phyloP scores from a whole-genome alignment of 768 basidiomycete species.

The Kwoniella newhampshirensis region DNA sequence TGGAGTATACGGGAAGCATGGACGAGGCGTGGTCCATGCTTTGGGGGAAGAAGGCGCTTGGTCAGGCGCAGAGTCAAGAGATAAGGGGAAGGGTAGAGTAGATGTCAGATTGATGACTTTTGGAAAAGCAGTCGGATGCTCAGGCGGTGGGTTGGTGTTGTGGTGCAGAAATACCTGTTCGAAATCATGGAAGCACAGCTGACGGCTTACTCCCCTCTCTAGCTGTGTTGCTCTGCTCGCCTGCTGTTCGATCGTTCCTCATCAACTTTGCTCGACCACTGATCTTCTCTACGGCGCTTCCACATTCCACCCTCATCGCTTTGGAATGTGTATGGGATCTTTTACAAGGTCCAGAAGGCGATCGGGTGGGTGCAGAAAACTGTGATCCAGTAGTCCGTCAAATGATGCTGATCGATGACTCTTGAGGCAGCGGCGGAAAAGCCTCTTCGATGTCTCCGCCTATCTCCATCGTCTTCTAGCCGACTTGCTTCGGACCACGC shows the following conservation, averaged over 20 bases:
- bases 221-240: constrained; percentile 76
- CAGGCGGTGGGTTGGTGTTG: constrained; percentile 67
- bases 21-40: constrained; percentile 69
- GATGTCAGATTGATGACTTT: constrained; percentile 83
- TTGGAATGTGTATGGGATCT: constrained; percentile 77
- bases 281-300: constrained; percentile 86
- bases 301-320: constrained; percentile 72
- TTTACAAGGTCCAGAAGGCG: constrained; percentile 66
- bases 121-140: constrained; percentile 82
- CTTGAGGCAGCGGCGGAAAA: constrained; percentile 42
- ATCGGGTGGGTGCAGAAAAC: constrained; percentile 57
- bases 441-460: constrained; percentile 45
- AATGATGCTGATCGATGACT: constrained; percentile 31
- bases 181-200: too few relatives aligned
- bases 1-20: constrained; percentile 77
- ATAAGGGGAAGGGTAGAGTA: constrained; percentile 64
- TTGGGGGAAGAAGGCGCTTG: constrained; percentile 56
- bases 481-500: constrained; percentile 12
- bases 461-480: constrained; percentile 50
- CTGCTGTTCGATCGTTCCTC: constrained; percentile 74
- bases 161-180: too few relatives aligned
- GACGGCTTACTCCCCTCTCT: neutral
- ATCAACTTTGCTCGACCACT: constrained; percentile 88
- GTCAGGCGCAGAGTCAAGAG: neutral
- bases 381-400: neutral